phyloP scores from a whole-genome alignment of 257 asterid genomes.

The Lantana camara region DNA sequence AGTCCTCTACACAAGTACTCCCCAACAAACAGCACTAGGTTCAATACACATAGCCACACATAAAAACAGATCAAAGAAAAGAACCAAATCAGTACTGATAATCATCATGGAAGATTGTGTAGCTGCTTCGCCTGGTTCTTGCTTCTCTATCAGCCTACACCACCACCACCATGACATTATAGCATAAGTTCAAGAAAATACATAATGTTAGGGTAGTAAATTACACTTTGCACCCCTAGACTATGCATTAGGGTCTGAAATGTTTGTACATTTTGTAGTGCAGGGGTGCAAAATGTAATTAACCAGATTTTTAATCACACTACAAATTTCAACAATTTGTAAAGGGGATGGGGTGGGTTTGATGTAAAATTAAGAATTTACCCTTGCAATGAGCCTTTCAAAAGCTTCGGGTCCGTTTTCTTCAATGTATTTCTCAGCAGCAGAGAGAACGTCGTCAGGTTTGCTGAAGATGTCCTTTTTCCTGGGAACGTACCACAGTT shows the following conservation, averaged over 20 bases:
- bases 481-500: slow-evolving; percentile 71
- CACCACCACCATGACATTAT: background rate
- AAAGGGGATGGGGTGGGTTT: no score
- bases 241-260: no score
- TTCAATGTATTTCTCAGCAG: slow-evolving; percentile 82
- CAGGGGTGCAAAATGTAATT: no score
- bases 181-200: no score
- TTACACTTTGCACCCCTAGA: background rate
- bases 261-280: no score
- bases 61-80: background rate
- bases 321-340: no score
- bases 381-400: slow-evolving; percentile 83
- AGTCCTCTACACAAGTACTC: background rate
- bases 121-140: slow-evolving; percentile 71
- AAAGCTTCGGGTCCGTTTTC: slow-evolving; percentile 86
- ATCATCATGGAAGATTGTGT: slow-evolving; percentile 60
- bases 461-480: slow-evolving; percentile 65
- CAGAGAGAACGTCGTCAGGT: slow-evolving; percentile 71
- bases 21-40: background rate
- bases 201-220: no score
- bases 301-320: no score
- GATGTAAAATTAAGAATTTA: slow-evolving; percentile 22
- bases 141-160: slow-evolving; percentile 82
- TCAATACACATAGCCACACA: background rate
- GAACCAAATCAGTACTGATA: slow-evolving; percentile 45